Evolutionary conservation across 2,329 filamentous ascomycete species (phyloP).

Genomic region (Sclerotinia glacialis): DNA sequence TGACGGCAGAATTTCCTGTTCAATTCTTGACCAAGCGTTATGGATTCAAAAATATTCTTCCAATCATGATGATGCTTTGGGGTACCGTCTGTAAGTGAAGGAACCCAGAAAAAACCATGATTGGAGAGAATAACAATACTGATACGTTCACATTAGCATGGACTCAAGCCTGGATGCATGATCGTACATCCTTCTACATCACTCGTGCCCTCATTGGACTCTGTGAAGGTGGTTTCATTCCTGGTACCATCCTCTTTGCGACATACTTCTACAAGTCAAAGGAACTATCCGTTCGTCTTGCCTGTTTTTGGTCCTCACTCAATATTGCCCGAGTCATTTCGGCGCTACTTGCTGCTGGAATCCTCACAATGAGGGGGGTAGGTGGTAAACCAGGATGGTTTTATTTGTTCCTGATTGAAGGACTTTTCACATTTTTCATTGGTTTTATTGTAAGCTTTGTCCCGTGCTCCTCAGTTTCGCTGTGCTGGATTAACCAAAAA

Average conservation of each 20-base stretch:
- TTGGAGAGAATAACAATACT: background rate
- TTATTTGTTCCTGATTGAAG: constrained; percentile 50
- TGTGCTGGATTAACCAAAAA: background rate
- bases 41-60: constrained; percentile 52
- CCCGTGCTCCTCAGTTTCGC: background rate
- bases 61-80: constrained; percentile 52
- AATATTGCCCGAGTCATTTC: constrained; percentile 50
- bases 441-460: constrained; percentile 19
- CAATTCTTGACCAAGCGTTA: constrained; percentile 49
- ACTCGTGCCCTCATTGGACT: constrained; percentile 35
- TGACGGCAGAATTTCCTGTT: constrained; percentile 55
- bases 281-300: constrained; percentile 62
- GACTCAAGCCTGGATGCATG: constrained; percentile 44
- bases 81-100: constrained; percentile 45
- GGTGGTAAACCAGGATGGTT: constrained; percentile 55
- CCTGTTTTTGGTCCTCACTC: constrained; percentile 65
- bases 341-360: constrained; percentile 55
- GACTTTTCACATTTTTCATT: constrained; percentile 27
- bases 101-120: constrained; percentile 40
- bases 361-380: constrained; percentile 53
- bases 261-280: constrained; percentile 69
- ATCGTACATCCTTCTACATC: constrained; percentile 40
- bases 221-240: constrained; percentile 52
- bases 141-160: constrained; percentile 41
- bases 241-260: constrained; percentile 59